Evolutionary conservation across 2,329 filamentous ascomycete species (phyloP), one percentile per base, ranked within the genome.

Genomic region (Neonectria sp.): DNA sequence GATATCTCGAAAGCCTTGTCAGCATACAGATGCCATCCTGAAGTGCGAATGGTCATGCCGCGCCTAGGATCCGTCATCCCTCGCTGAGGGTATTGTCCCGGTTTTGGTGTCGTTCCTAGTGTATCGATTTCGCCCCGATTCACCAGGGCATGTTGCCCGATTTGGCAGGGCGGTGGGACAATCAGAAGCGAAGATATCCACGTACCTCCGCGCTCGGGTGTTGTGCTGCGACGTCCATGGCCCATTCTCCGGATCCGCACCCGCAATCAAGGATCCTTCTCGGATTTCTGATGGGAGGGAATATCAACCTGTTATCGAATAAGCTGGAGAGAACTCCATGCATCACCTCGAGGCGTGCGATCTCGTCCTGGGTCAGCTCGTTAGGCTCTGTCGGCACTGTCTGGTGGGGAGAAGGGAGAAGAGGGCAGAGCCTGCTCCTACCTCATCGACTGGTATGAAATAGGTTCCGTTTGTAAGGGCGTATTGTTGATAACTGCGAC

Each of bases 381-480:
- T 72, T 65, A 74, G 48, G 35, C 57, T 57, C 60, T 27, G 27
- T 59, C 29, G 56, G 68, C 29, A 13, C 31, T 53, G 59, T 55
- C 37, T 53, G 60, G n/a, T 49, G 37, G 27, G 27, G n/a, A 31
- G 27, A 43, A 55, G 52, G 43, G 24, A n/a, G 37, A 35, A 45
- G 56, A 53, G 27, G n/a, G 45, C 9, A 24, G 48, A 35, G 24
- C 31, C 40, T 63, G 35, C 33, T 48, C 73, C 73, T 84, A 93
- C 92, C 85, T 93, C 91, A 76, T 94, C 92, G 64, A 92, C 84
- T 9, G 92, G 92, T 52, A 84, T 88, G 73, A 92, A 91, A 77
- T 92, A 93, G 68, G 89, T 86, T 40, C 83, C 84, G 71, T 91
- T 89, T 33, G 90, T 86, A 60, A 94, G 79, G 24, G 92, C 87